Base-by-base conservation (phyloP, 805 yeast genomes). In the Yamadazyma paraphyllophila region DNA sequence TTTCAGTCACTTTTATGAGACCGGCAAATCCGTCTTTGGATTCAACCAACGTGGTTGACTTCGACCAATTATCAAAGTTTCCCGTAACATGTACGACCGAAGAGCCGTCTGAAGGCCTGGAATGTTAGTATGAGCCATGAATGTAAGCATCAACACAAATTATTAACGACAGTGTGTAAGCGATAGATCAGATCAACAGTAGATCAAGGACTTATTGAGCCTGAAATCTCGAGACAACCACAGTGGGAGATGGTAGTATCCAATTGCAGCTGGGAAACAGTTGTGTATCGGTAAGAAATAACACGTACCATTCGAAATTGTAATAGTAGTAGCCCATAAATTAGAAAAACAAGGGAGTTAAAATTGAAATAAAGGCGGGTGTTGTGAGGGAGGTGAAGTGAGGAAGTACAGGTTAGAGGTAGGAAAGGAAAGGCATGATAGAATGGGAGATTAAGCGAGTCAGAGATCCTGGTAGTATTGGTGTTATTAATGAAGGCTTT, bases 61-160 rank as follows among this genome's bases (percentile, higher is more conserved):
- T 55, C 10, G 63, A 46, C 77, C 77, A 71, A 45, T 63, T 53
- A 49, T 71, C 74, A 51, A 71, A 71, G 51, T 55, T 62, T 5
- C 77, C 77, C 1, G 76, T 70, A 16, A 71, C 64, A 25, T 61
- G 62, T 20, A 71, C 47, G 13, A 41, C 20, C 3, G 12, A 27
- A 10, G 24, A n/a, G 7, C 27, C 41, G 7, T 20, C 27, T 15
- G 25, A 12, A 7, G 42, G 43, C 46, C 46, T 44, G 26, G 7
- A 11, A 3, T 9, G 40, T 42, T 36, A 36, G 39, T 42, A 42
- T 12, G 25, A n/a, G 36, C 11, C 25, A 9, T 10, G 4, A 20
- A n/a, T 16, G 39, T 20, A 20, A 20, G 6, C 24, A 20, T 6
- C 24, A 6, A 20, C 3, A 20, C 24, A 20, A 20, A 20, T 20